Conservation (phyloP, 371 early-diverging fungal genomes). For the Thermomucor indicae-seudaticae region DNA sequence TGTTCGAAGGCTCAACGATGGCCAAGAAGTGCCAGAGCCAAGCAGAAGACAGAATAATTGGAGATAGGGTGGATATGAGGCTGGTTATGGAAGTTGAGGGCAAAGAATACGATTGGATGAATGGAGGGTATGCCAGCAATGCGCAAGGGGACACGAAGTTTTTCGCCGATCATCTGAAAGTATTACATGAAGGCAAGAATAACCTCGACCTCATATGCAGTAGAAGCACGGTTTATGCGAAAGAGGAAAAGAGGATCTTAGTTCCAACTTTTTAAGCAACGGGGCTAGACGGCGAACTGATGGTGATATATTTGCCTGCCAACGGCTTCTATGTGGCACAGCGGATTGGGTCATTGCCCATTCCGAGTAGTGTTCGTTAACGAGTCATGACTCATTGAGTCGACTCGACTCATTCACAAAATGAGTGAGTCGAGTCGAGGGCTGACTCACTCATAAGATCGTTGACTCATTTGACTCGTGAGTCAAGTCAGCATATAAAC, state of each 20-base stretch:
- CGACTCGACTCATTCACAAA: too few relatives aligned
- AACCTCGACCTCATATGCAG: slow-evolving; percentile 2
- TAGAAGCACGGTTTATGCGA: background rate
- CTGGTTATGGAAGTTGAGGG: slow-evolving; percentile 1
- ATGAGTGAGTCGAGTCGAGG: too few relatives aligned
- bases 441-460: too few relatives aligned
- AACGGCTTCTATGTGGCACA: slow-evolving; percentile 13
- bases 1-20: background rate
- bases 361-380: slow-evolving; percentile 8
- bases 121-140: slow-evolving; percentile 7
- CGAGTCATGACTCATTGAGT: too few relatives aligned
- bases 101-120: slow-evolving; percentile 1
- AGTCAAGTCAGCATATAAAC: too few relatives aligned
- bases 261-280: slow-evolving; percentile 15
- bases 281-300: slow-evolving; percentile 15
- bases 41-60: background rate
- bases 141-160: background rate
- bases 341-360: slow-evolving; percentile 6
- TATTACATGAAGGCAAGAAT: slow-evolving; percentile 4
- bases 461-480: too few relatives aligned
- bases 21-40: background rate
- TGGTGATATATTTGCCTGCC: slow-evolving; percentile 5
- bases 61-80: slow-evolving; percentile 4
- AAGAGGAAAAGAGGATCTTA: slow-evolving; percentile 2
- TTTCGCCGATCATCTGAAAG: slow-evolving; percentile 6